These are phyloP conservation scores for Cardamine chenopodiifolia DNA, from an alignment of 345 rosid genomes.

Conservation along the genomic window DNA sequence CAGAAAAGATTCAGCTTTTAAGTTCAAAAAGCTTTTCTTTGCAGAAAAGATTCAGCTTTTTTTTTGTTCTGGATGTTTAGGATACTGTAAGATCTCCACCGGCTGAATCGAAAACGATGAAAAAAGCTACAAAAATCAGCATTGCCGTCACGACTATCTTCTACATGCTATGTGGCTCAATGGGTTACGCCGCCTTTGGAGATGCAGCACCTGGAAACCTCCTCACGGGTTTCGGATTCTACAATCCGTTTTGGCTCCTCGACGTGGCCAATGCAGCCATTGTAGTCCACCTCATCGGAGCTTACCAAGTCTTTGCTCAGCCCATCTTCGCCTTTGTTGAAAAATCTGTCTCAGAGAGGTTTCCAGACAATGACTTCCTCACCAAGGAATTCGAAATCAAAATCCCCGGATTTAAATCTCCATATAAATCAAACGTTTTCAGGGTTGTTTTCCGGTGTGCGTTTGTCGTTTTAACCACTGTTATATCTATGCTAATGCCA, in stretches of 20 bases:
- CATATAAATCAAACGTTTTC: slow-evolving; percentile 56
- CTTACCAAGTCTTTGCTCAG: slow-evolving; percentile 77
- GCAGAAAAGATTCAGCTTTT: neutral
- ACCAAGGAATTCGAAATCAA: slow-evolving; percentile 54
- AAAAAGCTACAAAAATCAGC: slow-evolving; percentile 48
- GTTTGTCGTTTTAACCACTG: slow-evolving; percentile 60
- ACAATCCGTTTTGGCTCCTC: slow-evolving; percentile 73
- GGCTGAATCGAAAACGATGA: slow-evolving; percentile 51
- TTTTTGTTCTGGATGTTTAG: slow-evolving; percentile 12
- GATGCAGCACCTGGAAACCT: slow-evolving; percentile 74
- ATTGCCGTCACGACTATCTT: slow-evolving; percentile 46
- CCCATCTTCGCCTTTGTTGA: slow-evolving; percentile 75
- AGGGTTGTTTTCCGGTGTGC: slow-evolving; percentile 60
- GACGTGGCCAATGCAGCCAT: slow-evolving; percentile 72
- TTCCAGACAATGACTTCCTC: slow-evolving; percentile 50
- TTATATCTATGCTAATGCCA: slow-evolving; percentile 74
- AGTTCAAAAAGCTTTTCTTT: neutral
- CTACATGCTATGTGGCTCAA: slow-evolving; percentile 66
- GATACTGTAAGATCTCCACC: slow-evolving; percentile 57
- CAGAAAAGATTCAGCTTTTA: neutral
- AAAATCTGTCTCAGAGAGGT: slow-evolving; percentile 43
- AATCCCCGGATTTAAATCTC: slow-evolving; percentile 43
- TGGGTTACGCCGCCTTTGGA: slow-evolving; percentile 79
- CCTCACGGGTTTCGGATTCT: slow-evolving; percentile 76
- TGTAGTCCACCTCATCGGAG: slow-evolving; percentile 70